Conservation (phyloP, 495 filamentous ascomycete genomes). For the Penicillium lagena region DNA sequence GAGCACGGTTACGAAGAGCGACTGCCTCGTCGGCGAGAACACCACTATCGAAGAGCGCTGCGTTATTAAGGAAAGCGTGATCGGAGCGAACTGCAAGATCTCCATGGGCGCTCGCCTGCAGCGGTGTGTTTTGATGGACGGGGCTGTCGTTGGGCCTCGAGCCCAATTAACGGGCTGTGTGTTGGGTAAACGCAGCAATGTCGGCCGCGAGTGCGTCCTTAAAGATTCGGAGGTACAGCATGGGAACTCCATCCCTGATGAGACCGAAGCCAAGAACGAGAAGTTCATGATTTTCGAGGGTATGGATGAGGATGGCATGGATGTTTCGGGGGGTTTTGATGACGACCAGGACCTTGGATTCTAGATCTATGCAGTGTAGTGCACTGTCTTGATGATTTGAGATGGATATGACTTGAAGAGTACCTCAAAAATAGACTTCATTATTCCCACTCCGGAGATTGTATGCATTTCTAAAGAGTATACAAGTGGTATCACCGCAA, state of each 20-base stretch:
- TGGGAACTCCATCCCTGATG: conserved; percentile 70
- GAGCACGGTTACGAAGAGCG: conserved; percentile 66
- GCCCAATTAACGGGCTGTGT: conserved; percentile 77
- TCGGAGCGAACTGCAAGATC: conserved; percentile 82
- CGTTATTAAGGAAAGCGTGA: conserved; percentile 82
- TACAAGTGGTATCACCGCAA: no score
- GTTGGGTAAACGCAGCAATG: conserved; percentile 64
- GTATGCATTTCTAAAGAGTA: no score
- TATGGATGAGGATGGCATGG: conserved; percentile 38
- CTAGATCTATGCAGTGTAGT: not conserved
- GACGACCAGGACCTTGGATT: conserved; percentile 21
- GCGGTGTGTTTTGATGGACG: conserved; percentile 86
- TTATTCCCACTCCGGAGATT: not conserved
- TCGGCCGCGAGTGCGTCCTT: conserved; percentile 69
- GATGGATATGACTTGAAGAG: not conserved
- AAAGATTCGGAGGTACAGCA: conserved; percentile 90
- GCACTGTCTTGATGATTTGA: not conserved
- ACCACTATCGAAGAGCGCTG: conserved; percentile 76
- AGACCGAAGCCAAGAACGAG: conserved; percentile 77
- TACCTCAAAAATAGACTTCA: not conserved
- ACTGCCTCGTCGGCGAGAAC: conserved; percentile 77
- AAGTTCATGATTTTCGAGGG: conserved; percentile 82
- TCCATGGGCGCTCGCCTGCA: conserved; percentile 69
- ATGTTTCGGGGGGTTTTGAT: conserved; percentile 23
- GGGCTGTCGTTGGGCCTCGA: conserved; percentile 70